Evolutionary conservation across 208 protist species (phyloP).

Genomic region (Endotrypanum monterogeii): DNA sequence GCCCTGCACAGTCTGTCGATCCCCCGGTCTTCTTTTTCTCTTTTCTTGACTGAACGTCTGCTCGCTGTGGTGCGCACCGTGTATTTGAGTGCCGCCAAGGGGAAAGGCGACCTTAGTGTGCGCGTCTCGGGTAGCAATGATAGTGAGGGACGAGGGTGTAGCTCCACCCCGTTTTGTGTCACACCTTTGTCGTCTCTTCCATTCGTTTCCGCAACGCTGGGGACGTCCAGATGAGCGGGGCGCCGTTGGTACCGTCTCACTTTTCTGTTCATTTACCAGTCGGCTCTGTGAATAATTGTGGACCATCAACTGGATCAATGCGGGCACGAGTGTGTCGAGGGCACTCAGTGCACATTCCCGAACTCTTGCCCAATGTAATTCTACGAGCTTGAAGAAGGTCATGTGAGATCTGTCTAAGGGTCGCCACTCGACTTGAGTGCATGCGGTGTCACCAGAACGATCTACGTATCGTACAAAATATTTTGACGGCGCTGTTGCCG

Average conservation of each 20-base stretch:
- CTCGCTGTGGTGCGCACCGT: slow-evolving; percentile 31
- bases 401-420: neutral
- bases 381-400: neutral
- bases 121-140: neutral
- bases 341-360: neutral
- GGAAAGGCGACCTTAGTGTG: neutral
- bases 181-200: slow-evolving; percentile 17
- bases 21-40: slow-evolving; percentile 49
- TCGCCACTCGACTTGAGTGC: neutral
- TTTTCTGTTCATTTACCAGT: neutral
- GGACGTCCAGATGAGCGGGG: neutral
- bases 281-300: neutral
- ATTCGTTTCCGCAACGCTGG: neutral
- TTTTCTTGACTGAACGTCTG: slow-evolving; percentile 61
- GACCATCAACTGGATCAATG: neutral
- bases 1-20: slow-evolving; percentile 69
- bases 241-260: neutral
- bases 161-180: neutral
- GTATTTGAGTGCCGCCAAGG: neutral
- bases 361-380: neutral
- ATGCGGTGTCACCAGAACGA: neutral
- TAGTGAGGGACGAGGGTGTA: neutral
- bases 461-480: neutral
- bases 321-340: too few species aligned
- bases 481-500: neutral